Conservation (phyloP, 192 early-diverging fungal species). For the Piromyces sp. region DNA sequence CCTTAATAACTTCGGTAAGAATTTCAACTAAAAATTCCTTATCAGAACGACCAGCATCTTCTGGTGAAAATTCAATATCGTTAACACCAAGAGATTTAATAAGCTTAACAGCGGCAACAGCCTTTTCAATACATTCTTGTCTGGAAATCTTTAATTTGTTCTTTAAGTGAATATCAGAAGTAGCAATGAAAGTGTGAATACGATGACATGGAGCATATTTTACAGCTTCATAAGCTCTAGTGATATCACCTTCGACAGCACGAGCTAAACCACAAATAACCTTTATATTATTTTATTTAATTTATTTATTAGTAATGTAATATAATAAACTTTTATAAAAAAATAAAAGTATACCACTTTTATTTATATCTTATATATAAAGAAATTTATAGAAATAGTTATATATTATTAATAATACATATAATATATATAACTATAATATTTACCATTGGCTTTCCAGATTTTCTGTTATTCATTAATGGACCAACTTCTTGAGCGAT, state of each 20-base stretch:
- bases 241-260: constrained; percentile 66
- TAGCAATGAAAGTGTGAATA: constrained; percentile 90
- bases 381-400: neutral
- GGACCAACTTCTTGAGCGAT: constrained; percentile 85
- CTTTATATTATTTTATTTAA: constrained; percentile 12
- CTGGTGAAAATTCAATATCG: constrained; percentile 88
- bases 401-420: no score
- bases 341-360: no score
- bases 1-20: constrained; percentile 60
- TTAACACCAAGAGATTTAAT: constrained; percentile 56
- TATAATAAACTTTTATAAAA: no score
- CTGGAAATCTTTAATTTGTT: constrained; percentile 82
- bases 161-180: constrained; percentile 88
- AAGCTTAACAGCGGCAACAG: constrained; percentile 58
- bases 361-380: neutral
- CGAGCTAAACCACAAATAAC: constrained; percentile 77
- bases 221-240: constrained; percentile 77
- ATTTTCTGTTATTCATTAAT: constrained; percentile 57
- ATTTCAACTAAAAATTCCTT: constrained; percentile 73
- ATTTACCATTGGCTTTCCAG: constrained; percentile 64
- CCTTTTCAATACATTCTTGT: constrained; percentile 66
- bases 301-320: no score
- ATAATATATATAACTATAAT: no score
- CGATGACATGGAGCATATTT: constrained; percentile 65
- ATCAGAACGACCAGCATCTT: constrained; percentile 85